Percentiles rank a stretch among this genome's conserved stretches.
Conservation (phyloP, 2,329 filamentous ascomycete species). For the Microdochium nivale region DNA sequence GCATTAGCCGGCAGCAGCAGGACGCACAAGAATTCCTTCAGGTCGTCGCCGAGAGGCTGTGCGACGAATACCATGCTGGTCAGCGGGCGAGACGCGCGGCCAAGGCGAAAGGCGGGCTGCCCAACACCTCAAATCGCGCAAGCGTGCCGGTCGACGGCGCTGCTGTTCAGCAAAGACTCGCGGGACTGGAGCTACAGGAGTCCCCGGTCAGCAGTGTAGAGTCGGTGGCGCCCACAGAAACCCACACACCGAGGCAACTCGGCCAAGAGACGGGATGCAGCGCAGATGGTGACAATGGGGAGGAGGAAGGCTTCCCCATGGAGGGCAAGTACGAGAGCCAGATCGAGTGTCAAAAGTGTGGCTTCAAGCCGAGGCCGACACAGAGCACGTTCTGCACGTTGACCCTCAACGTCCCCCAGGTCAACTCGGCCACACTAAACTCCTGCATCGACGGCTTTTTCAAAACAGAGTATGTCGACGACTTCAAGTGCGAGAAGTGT, state of each 20-base stretch:
- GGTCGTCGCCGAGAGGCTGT: conserved; percentile 82
- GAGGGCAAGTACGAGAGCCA: conserved; percentile 92
- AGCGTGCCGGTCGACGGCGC: conserved; percentile 15
- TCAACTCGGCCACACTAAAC: conserved; percentile 70
- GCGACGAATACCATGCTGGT: conserved; percentile 89
- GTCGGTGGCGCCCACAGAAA: conserved; percentile 2
- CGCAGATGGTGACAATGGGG: conserved; percentile 26
- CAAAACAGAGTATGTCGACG: conserved; percentile 92
- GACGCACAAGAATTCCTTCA: conserved; percentile 97
- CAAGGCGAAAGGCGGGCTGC: conserved; percentile 20
- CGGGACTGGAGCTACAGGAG: conserved; percentile 13
- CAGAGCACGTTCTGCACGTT: conserved; percentile 84
- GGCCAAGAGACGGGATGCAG: conserved; percentile 3
- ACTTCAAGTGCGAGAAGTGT: conserved; percentile 93
- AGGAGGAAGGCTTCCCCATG: conserved; percentile 75
- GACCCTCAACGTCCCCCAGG: conserved; percentile 83
- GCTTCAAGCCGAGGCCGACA: conserved; percentile 79
- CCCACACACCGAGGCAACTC: conserved; percentile 8
- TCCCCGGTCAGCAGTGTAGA: conserved; percentile 8
- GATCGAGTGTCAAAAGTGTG: conserved; percentile 84
- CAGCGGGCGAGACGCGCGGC: conserved; percentile 60
- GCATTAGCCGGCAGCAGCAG: conserved; percentile 90
- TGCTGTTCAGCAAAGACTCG: conserved; percentile 20
- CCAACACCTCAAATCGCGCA: conserved; percentile 3
- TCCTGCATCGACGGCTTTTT: conserved; percentile 89